Base-by-base conservation (phyloP, 2,329 filamentous ascomycete genomes). In the Aspergillus viridinutans region DNA sequence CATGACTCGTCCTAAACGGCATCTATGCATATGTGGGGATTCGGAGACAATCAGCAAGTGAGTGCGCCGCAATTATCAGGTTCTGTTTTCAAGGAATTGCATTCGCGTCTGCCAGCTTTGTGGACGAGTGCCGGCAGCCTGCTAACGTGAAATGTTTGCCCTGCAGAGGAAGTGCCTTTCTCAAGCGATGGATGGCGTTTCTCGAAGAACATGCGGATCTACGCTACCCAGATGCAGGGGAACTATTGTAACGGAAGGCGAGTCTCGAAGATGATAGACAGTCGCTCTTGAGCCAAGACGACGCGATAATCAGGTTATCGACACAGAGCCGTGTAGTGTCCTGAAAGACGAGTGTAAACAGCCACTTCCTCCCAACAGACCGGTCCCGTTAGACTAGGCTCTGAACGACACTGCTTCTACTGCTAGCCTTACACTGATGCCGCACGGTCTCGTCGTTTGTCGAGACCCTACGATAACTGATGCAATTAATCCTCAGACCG, bases 1-100 rank as follows among this genome's bases (percentile, higher is more conserved):
- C 53, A 97, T 99, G 92, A 99, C 94, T 60, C 85, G 94, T 63
- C 91, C 94, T 5, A 93, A 90, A 77, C 85, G 94, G 65, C 93
- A 94, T 70, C 80, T 99, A 47, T 94, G 90, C 61, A 83, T 99
- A 20, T 88, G 97, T 67, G 94, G 93, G 48, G 94, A 99, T 74
- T 94, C 91, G 58, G 94, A 97, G 72, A 97, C 93, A 3, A 90
- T 96, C 55, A 87, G 88, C 74, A 86, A 84, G 90, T 96, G 80
- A 83, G 90, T 85, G 20, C 21, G 14, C 43, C 12, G 8, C n/a
- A 25, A 14, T 14, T 10, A 47, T 26, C 14, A 7, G 5, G 4
- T 7, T 5, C 17, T 38, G 14, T 17, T 32, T 38, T 38, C 14
- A 38, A 38, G 32, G 1, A 17, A 38, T 1, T 17, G 32, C 32